Conservation (phyloP, 2,329 filamentous ascomycete genomes). For the Huntiella abstrusa region DNA sequence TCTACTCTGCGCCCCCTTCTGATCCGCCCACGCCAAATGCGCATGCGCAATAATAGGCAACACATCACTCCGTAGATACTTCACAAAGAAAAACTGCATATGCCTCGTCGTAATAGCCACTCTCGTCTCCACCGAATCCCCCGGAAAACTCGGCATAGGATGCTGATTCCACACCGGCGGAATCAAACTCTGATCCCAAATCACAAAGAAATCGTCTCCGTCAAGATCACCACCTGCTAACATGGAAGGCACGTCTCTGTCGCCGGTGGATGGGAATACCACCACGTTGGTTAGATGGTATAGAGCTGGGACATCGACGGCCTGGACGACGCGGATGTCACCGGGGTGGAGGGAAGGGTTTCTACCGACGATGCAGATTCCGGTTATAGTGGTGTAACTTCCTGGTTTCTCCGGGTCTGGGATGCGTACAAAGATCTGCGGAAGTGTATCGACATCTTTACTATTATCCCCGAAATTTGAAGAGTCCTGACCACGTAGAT, state of each 20-base stretch:
- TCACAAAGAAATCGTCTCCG: conserved; percentile 85
- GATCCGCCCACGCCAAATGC: conserved; percentile 63
- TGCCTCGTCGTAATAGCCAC: conserved; percentile 51
- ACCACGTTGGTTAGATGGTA: conserved; percentile 68
- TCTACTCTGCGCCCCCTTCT: conserved; percentile 43
- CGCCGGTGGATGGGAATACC: conserved; percentile 67
- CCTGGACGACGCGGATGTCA: conserved; percentile 72
- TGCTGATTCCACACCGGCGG: conserved; percentile 49
- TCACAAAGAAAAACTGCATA: conserved; percentile 70
- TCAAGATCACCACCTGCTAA: conserved; percentile 91
- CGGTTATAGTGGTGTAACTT: conserved; percentile 52
- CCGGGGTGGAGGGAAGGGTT: conserved; percentile 91
- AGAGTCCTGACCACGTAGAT: conserved; percentile 51
- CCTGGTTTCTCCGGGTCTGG: conserved; percentile 35
- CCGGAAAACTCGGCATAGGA: conserved; percentile 48
- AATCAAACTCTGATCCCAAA: conserved; percentile 68
- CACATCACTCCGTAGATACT: conserved; percentile 80
- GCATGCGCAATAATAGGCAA: conserved; percentile 63
- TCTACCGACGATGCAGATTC: conserved; percentile 65
- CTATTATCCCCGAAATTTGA: conserved; percentile 21
- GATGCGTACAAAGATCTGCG: conserved; percentile 80
- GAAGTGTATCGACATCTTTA: conserved; percentile 36
- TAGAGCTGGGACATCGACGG: conserved; percentile 56
- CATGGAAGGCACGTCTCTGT: conserved; percentile 78
- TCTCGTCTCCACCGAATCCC: conserved; percentile 13